Percentiles rank a stretch among this genome's conserved stretches.
Evolutionary conservation across 169 alveolate genomes (phyloP).

Genomic region (Cryptosporidium ryanae): DNA sequence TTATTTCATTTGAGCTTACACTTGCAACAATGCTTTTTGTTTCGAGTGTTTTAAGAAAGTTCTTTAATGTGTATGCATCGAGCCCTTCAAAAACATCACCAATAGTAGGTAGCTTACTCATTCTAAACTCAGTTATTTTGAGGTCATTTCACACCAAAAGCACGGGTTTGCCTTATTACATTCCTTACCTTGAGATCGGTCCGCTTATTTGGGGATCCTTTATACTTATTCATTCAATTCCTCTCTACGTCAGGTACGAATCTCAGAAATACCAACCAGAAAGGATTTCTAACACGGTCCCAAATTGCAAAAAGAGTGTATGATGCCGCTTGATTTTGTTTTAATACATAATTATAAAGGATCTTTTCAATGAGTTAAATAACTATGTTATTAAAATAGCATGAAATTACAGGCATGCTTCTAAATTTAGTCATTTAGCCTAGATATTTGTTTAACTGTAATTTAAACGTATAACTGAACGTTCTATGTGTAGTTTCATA

Average conservation of each 20-base stretch:
- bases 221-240: constrained; percentile 36
- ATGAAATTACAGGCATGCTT: too few relatives aligned
- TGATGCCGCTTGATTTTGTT: too few relatives aligned
- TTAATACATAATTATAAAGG: too few relatives aligned
- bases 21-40: constrained; percentile 19
- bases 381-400: too few relatives aligned
- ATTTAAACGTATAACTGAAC: too few relatives aligned
- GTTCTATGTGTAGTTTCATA: too few relatives aligned
- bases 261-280: neutral
- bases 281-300: too few relatives aligned
- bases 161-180: constrained; percentile 13
- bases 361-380: too few relatives aligned
- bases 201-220: constrained; percentile 63
- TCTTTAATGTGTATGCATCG: constrained; percentile 17
- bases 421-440: too few relatives aligned
- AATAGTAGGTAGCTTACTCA: constrained; percentile 50
- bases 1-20: constrained; percentile 19
- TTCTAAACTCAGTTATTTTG: constrained; percentile 4
- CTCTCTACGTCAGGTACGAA: constrained; percentile 57
- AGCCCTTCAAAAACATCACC: constrained; percentile 43
- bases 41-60: constrained; percentile 2
- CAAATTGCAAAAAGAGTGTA: too few relatives aligned
- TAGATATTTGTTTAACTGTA: too few relatives aligned
- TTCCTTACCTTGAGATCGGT: constrained; percentile 64
- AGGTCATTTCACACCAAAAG: constrained; percentile 29